Conservation (phyloP, 306 rosid genomes). For the Castanea sativa region DNA sequence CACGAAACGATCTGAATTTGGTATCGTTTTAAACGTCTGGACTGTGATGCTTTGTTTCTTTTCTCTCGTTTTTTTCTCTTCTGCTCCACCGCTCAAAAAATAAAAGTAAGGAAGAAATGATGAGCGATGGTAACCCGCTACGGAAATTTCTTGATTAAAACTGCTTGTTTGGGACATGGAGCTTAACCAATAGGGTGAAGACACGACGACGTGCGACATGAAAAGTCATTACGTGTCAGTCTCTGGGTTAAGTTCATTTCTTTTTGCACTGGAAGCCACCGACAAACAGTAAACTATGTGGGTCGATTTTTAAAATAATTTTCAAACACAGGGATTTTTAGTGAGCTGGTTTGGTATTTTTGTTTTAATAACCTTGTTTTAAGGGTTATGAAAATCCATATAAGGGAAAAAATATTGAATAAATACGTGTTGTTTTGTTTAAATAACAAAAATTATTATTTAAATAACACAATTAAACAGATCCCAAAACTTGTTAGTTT, state of each 20-base stretch:
- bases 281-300: background rate
- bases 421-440: too few relatives aligned
- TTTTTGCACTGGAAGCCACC: background rate
- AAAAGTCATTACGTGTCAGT: background rate
- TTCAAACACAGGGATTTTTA: too few relatives aligned
- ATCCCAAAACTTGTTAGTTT: too few relatives aligned
- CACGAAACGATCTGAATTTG: slow-evolving; percentile 19
- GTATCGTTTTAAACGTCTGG: slow-evolving; percentile 23
- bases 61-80: background rate
- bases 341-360: too few relatives aligned
- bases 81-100: background rate
- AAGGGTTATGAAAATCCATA: too few relatives aligned
- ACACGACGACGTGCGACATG: background rate
- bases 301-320: too few relatives aligned
- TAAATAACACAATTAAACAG: too few relatives aligned
- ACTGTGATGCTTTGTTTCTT: background rate
- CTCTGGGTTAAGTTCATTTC: background rate
- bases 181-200: background rate
- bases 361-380: too few relatives aligned
- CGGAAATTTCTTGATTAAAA: background rate
- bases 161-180: background rate
- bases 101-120: too few relatives aligned
- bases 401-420: too few relatives aligned
- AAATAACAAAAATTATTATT: too few relatives aligned
- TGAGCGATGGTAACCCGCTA: background rate